Percentiles rank a stretch among this genome's conserved stretches.
Conservation (phyloP, 2,329 filamentous ascomycete genomes). For the Fusarium aywerte region DNA sequence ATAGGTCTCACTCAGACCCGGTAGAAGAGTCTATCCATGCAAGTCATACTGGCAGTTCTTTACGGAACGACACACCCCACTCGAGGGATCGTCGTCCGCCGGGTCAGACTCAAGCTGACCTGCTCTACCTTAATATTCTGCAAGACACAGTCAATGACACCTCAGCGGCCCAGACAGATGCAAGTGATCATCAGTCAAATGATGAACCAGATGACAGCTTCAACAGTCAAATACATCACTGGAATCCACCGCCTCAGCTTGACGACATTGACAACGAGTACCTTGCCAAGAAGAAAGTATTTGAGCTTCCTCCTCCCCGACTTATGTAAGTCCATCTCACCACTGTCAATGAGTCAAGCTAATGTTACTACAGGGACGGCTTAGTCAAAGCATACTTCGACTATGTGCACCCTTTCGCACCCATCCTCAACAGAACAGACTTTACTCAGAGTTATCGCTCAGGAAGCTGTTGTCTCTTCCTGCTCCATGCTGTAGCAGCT, state of each 20-base stretch:
- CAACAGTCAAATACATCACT: conserved; percentile 6
- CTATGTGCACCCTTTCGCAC: conserved; percentile 24
- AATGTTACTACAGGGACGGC: background rate
- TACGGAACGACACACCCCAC: background rate
- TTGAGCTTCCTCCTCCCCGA: conserved; percentile 18
- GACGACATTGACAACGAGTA: conserved; percentile 31
- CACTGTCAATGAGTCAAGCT: rapidly evolving
- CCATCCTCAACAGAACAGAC: conserved; percentile 11
- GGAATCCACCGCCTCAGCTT: conserved; percentile 6
- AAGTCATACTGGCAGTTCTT: background rate
- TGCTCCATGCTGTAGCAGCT: conserved; percentile 14
- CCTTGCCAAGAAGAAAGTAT: conserved; percentile 32
- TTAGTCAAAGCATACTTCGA: conserved; percentile 31
- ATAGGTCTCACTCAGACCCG: too few relatives aligned
- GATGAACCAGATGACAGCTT: background rate
- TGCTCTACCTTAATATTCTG: conserved; percentile 32
- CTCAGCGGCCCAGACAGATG: rapidly evolving
- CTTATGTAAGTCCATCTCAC: background rate
- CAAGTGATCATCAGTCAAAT: background rate
- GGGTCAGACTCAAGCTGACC: background rate
- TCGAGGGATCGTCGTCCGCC: background rate
- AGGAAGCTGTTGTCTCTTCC: conserved; percentile 19
- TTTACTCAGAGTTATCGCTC: conserved; percentile 22
- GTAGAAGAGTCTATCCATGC: background rate
- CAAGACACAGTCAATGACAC: conserved; percentile 17